Conservation (phyloP, 139 green algal genomes). For the Asterochloris erici region DNA sequence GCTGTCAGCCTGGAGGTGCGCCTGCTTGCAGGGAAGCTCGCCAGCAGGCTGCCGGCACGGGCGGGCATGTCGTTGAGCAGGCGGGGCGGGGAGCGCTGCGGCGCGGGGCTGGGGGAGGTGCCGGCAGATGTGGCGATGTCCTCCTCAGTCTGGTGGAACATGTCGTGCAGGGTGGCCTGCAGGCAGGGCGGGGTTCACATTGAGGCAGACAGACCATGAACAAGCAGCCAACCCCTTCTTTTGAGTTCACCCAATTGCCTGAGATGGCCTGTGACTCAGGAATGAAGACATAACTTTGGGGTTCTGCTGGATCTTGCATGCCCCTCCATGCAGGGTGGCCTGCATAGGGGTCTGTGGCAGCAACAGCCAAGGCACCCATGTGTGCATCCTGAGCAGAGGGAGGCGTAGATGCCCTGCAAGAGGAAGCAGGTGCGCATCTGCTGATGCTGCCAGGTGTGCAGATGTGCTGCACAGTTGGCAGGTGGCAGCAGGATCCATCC, state of each 20-base stretch:
- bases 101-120: conserved; percentile 22
- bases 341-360: background rate
- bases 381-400: too few species aligned
- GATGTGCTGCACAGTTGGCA: background rate
- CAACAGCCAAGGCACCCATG: background rate
- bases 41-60: too few species aligned
- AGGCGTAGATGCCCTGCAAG: background rate
- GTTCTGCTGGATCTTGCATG: background rate
- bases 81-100: background rate
- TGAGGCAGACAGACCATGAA: background rate
- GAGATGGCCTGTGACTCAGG: background rate
- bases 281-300: background rate
- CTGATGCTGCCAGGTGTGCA: background rate
- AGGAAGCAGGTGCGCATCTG: background rate
- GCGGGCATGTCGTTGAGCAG: background rate
- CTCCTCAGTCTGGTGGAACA: conserved; percentile 44
- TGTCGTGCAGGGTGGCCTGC: conserved; percentile 43
- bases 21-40: too few species aligned
- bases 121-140: conserved; percentile 11
- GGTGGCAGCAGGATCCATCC: background rate
- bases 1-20: too few species aligned
- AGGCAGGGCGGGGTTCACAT: background rate
- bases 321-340: background rate
- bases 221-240: background rate
- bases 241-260: background rate